phyloP scores from a whole-genome alignment of 257 asterid genomes.

The Nicotiana benthamiana region DNA sequence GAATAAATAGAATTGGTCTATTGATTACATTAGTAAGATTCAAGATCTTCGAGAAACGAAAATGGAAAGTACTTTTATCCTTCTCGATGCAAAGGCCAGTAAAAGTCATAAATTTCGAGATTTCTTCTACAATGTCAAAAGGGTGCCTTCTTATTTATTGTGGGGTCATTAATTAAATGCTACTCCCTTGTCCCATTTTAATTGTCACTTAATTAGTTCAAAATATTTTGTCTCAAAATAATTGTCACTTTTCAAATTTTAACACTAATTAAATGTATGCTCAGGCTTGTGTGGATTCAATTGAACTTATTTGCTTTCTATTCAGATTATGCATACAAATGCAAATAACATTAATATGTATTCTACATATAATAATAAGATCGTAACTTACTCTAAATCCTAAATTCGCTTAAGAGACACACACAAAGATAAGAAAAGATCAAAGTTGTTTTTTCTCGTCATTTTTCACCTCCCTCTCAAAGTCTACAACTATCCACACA shows the following conservation, averaged over 20 bases:
- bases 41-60: background rate
- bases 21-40: background rate
- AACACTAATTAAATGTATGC: too few species aligned
- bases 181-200: too few species aligned
- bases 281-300: too few species aligned
- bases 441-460: background rate
- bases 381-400: background rate
- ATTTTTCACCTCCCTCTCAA: background rate
- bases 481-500: too few species aligned
- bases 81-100: background rate
- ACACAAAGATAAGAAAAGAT: background rate
- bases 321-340: too few species aligned
- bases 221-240: too few species aligned
- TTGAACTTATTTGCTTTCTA: too few species aligned
- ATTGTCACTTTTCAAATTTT: too few species aligned
- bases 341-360: too few species aligned
- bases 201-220: too few species aligned
- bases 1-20: background rate
- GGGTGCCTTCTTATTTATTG: background rate
- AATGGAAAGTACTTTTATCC: background rate
- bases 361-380: too few species aligned
- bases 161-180: too few species aligned
- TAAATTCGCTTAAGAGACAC: background rate
- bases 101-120: background rate
- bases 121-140: background rate